These are phyloP conservation scores for Hemisphaericaspora lyxosophila DNA, from an alignment of 1,139 yeast species.

Conservation along the genomic window DNA sequence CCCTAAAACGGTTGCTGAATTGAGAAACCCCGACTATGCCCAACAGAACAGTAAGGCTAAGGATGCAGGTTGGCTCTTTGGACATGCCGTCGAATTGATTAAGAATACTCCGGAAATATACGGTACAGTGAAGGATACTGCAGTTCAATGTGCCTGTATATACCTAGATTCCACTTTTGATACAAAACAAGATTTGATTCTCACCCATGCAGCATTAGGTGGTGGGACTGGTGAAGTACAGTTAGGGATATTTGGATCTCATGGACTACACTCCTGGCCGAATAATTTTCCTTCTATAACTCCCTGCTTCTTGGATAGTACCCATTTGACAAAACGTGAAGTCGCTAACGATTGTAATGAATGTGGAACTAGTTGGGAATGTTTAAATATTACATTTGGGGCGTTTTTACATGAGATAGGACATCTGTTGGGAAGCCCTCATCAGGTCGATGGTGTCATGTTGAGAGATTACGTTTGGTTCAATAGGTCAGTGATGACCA, in stretches of 20 bases:
- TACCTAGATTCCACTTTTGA: conserved; percentile 88
- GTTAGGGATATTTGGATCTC: conserved; percentile 91
- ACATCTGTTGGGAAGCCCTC: conserved; percentile 87
- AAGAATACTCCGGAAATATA: conserved; percentile 32
- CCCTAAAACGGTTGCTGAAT: conserved; percentile 64
- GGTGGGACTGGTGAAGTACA: conserved; percentile 74
- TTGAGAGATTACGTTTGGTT: conserved; percentile 77
- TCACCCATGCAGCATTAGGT: conserved; percentile 93
- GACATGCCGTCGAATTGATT: conserved; percentile 76
- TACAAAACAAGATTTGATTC: conserved; percentile 51
- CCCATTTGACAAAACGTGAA: conserved; percentile 58
- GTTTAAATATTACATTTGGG: conserved; percentile 81
- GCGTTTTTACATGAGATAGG: conserved; percentile 97
- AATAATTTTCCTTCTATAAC: conserved; percentile 66
- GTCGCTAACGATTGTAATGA: conserved; percentile 88
- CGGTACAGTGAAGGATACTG: conserved; percentile 25
- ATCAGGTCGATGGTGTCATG: conserved; percentile 89
- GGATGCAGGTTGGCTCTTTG: conserved; percentile 72
- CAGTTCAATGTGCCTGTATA: conserved; percentile 80
- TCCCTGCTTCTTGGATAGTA: conserved; percentile 69
- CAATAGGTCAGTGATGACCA: conserved; percentile 78
- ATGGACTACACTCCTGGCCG: conserved; percentile 91
- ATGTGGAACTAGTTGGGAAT: conserved; percentile 90
- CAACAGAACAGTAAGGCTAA: conserved; percentile 80
- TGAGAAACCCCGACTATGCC: conserved; percentile 77